Evolutionary conservation across 805 yeast genomes (phyloP), one percentile per base, ranked within the genome.

Genomic region (Candida montana): DNA sequence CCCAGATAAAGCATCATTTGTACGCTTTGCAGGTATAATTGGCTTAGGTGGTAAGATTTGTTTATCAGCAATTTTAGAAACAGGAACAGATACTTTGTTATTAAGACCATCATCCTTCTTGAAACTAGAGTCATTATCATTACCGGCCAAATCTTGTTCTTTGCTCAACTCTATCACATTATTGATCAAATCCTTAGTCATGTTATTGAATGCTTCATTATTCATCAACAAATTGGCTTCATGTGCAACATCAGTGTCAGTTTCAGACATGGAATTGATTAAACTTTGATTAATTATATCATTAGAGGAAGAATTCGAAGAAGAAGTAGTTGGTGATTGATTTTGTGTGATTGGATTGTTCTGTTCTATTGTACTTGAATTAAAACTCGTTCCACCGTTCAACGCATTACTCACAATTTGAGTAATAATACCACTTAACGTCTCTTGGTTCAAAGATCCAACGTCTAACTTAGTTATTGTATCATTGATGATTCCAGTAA

Each of bases 401-500:
- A 52, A 37, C 1, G 56, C 50, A 37, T 44, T 45, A 2, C 53
- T 35, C n/a, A 47, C 49, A 42, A 59, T 41, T 34, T 54, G 63
- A 4, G 55, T 49, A 6, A 54, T 53, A 6, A 55, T 50, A 16
- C 46, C 46, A 7, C 51, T 53, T 15, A 58, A 45, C 1, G 63
- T 48, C 26, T 61, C 57, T 6, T 58, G 59, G 21, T 68, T 64
- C 33, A 83, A 52, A 13, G 77, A 79, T 6, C 65, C 63, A 0
- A 78, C 71, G 5, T 69, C 62, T 17, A 82, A 69, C 20, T 67
- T 69, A 41, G 21, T 50, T 41, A 61, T 47, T 3, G 56, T 48
- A 37, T 55, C 58, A 33, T 53, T 49, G 29, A 62, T 53, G 16
- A 58, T 45, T 28, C 41, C 35, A 16, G 58, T 49, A 30, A 60